Evolutionary conservation across 2,329 filamentous ascomycete genomes (phyloP).

Genomic region (Colletotrichum aenigma): DNA sequence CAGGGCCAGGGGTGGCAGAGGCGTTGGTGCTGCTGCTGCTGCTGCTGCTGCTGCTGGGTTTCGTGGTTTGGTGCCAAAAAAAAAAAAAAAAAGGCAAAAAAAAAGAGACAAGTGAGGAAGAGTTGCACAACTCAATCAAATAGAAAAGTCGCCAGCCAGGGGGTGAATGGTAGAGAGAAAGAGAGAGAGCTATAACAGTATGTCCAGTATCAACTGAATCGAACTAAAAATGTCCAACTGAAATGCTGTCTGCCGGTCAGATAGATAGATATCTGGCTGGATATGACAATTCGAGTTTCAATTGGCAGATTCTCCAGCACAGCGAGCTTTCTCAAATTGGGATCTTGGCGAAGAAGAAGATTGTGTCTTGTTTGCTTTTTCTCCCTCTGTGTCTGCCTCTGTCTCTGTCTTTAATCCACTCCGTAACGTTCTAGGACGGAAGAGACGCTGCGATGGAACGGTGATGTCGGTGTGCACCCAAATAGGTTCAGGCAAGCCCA

Average conservation of each 20-base stretch:
- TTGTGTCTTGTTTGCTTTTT: not conserved
- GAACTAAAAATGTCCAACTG: not conserved
- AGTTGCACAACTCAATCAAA: not conserved
- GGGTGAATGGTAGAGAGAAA: not conserved
- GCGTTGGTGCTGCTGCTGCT: not conserved
- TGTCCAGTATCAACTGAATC: not conserved
- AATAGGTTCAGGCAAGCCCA: not conserved
- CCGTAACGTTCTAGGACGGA: not conserved
- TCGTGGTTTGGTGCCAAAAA: not conserved
- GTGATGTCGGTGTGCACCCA: not conserved
- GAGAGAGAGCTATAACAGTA: not conserved
- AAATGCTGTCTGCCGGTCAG: not conserved
- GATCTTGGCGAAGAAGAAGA: not conserved
- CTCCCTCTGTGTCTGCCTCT: not conserved
- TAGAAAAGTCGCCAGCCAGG: not conserved
- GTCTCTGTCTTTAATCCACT: not conserved
- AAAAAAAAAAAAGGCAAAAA: no score
- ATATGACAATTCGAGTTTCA: not conserved
- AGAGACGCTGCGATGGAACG: not conserved
- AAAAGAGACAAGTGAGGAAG: not conserved
- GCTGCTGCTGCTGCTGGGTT: not conserved
- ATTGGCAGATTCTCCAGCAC: not conserved
- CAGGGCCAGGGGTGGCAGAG: not conserved
- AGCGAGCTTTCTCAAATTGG: not conserved
- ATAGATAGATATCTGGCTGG: not conserved